Percentiles rank a stretch among this genome's conserved stretches.
Conservation (phyloP, 2,329 filamentous ascomycete species). For the Penicillium sp. region DNA sequence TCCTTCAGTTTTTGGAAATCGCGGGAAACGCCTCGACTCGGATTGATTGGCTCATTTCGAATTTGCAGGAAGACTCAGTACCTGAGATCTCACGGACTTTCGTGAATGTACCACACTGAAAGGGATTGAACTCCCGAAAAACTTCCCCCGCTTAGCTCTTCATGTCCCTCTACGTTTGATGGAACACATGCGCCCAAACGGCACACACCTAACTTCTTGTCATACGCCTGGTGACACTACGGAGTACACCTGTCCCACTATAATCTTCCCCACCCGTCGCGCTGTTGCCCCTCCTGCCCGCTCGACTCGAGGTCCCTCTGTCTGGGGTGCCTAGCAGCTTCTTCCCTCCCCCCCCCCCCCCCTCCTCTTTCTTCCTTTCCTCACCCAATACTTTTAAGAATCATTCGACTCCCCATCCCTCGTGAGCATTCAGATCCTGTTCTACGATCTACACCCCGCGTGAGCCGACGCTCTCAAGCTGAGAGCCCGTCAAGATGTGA, state of each 20-base stretch:
- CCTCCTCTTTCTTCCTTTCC: neutral
- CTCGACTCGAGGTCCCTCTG: constrained; percentile 10
- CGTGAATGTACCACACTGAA: neutral
- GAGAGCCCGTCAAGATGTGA: constrained; percentile 17
- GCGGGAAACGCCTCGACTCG: neutral
- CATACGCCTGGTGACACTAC: constrained; percentile 14
- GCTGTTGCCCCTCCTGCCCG: constrained; percentile 13
- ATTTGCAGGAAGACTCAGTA: neutral
- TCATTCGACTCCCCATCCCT: neutral
- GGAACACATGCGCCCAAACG: neutral
- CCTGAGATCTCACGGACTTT: neutral
- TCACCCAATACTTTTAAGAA: neutral
- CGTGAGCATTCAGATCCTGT: neutral
- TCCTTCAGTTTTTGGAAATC: constrained; percentile 1
- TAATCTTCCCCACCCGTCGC: constrained; percentile 19
- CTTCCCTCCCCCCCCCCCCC: neutral
- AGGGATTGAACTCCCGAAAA: neutral
- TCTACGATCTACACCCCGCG: neutral
- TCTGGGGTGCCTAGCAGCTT: neutral
- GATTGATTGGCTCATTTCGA: neutral
- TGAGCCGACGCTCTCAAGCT: constrained; percentile 3
- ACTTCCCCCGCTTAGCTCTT: neutral
- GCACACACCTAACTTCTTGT: constrained; percentile 7
- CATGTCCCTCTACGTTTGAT: neutral
- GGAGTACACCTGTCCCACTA: constrained; percentile 18